Base-by-base conservation (phyloP, 495 filamentous ascomycete species). In the Cercophora newfieldiana region DNA sequence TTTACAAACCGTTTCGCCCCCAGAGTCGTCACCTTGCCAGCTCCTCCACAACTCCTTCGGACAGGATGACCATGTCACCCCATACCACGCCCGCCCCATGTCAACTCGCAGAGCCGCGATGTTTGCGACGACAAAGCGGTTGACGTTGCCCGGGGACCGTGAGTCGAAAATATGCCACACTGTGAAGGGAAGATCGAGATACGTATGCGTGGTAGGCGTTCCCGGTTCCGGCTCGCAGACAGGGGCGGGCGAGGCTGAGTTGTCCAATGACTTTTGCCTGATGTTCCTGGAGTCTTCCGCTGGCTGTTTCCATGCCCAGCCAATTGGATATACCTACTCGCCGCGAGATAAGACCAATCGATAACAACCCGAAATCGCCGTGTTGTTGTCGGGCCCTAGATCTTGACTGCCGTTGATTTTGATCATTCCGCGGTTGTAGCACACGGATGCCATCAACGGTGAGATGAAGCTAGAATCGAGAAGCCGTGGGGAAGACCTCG, bases 211-310 rank as follows among this genome's bases (percentile, higher is more conserved):
- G 29, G n/a, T 31, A 22, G 25, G 51, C 18, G 29, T n/a, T 58
- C 58, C 58, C 58, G 31, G 58, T 22, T 60, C 58, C 33, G 30
- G 58, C 58, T 59, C 21, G 30, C 30, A 21, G 21, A 21, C 21
- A 24, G 19, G 58, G 33, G 31, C 22, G 26, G 31, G 25, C 49
- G 60, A 63, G 60, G 60, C 47, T 58, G 37, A 59, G 37, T 59
- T 31, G 25, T 30, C 21, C 7, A n/a, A 22, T 47, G 29, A 24
- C 53, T 64, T 63, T 63, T 65, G 63, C 63, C 63, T 65, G 63
- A 50, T 58, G 31, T 49, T 59, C 51, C 53, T 51, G 31, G 50
- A 25, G 28, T 44, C 26, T 58, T 19, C 55, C 29, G 55, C 25
- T 58, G 55, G 55, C 31, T 48, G 58, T 60, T 60, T 60, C 58